Evolutionary conservation across 139 green algal genomes (phyloP), one percentile per base, ranked within the genome.

Genomic region (Coccomyxa sp.): DNA sequence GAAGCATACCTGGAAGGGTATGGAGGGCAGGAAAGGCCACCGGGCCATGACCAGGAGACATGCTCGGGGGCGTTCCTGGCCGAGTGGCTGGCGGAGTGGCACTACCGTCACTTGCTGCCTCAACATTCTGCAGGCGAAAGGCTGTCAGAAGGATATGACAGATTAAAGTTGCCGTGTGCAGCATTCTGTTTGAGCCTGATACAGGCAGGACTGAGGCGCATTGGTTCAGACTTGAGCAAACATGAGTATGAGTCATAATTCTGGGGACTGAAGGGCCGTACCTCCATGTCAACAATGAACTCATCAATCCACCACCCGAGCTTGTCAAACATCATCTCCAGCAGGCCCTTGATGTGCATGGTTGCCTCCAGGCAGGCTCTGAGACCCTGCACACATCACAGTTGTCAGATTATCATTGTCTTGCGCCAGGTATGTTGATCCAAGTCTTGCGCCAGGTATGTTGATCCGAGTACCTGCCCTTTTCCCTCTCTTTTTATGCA

Each of bases 281-380:
- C 64, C 41, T 83, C 79, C 24, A 83, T 79, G 74, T 83, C 74
- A 27, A 35, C 18, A 39, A 83, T 76, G 79, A 83, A 83, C 31
- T 50, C 74, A 39, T 84, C 50, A 12, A 94, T 90, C 86, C 86
- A 93, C 8, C 89, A 86, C 34, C 55, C 73, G 33, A 92, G 80
- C 44, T 86, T 81, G 37, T 87, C 80, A 74, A 90, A 89, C 83
- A 95, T 90, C 93, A 97, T 97, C 72, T 97, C 93, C 44, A 96
- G 72, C 36, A 97, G 81, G 1, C 87, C 87, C 78, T 89, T 88
- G 35, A 91, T 70, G 44, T 37, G 77, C 54, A 81, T 37, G 2
- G 78, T 78, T 4, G 74, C 76, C 35, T 86, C 64, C 54, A 91
- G 72, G 5, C 73, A 74, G 27, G 70, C 76, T 68, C 77, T 73